Percentiles rank a stretch among this genome's conserved stretches.
Evolutionary conservation across 495 filamentous ascomycete species (phyloP).

Genomic region (Neurospora terricola): DNA sequence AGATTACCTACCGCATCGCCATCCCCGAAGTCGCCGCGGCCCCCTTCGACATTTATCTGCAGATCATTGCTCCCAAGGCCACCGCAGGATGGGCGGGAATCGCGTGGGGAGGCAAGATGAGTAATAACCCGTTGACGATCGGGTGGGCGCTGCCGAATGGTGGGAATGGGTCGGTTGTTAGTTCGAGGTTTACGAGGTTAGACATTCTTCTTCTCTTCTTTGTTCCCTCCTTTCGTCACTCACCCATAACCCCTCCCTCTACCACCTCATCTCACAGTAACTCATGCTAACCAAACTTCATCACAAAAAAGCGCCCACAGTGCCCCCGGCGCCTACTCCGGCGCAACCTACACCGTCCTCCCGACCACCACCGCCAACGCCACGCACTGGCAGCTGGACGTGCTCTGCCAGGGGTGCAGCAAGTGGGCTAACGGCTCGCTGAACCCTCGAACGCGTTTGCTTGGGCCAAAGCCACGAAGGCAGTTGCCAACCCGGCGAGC

Average conservation of each 20-base stretch:
- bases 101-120: slow-evolving; percentile 42
- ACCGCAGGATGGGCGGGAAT: slow-evolving; percentile 36
- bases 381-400: slow-evolving; percentile 41
- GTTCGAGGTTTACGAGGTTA: slow-evolving; percentile 38
- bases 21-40: slow-evolving; percentile 32
- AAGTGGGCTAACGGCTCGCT: slow-evolving; percentile 22
- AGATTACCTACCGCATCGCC: slow-evolving; percentile 36
- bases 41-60: slow-evolving; percentile 38
- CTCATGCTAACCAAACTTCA: slow-evolving; percentile 4
- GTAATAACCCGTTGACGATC: slow-evolving; percentile 37
- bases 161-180: slow-evolving; percentile 26
- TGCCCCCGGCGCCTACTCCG: slow-evolving; percentile 29
- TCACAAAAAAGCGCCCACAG: slow-evolving; percentile 21
- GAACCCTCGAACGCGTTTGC: slow-evolving; percentile 20
- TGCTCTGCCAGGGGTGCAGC: slow-evolving; percentile 35
- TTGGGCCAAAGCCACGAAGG: slow-evolving; percentile 16
- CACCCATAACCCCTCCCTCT: background rate
- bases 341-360: slow-evolving; percentile 31
- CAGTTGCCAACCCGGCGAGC: slow-evolving; percentile 9
- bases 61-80: slow-evolving; percentile 30
- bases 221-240: background rate
- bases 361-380: slow-evolving; percentile 33
- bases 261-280: background rate
- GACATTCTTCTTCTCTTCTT: background rate
- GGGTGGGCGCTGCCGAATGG: slow-evolving; percentile 28